These are phyloP conservation scores for Cajanus cajan DNA, from an alignment of 306 rosid species.

Conservation along the genomic window DNA sequence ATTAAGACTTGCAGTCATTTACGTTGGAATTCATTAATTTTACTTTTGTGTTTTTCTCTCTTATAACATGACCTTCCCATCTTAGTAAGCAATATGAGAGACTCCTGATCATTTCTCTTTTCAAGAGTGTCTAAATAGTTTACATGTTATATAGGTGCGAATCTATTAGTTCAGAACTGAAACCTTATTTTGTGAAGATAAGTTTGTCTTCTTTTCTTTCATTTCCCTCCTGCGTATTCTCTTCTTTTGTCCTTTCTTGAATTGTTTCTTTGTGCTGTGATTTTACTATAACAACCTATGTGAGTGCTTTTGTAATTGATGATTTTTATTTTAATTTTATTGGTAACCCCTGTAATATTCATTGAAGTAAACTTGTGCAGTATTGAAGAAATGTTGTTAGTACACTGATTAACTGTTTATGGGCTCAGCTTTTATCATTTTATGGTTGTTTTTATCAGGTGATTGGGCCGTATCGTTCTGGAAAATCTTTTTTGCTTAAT, in stretches of 20 bases:
- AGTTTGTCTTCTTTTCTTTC: background rate
- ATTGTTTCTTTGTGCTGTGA: background rate
- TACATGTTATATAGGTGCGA: background rate
- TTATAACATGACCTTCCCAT: background rate
- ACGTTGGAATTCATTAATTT: constrained; percentile 1
- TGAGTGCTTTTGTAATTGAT: background rate
- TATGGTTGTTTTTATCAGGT: constrained; percentile 54
- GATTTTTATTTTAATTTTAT: background rate
- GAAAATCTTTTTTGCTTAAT: constrained; percentile 93
- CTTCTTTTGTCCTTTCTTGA: constrained; percentile 9
- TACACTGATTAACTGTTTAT: constrained; percentile 12
- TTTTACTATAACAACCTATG: background rate
- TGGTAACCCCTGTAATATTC: background rate
- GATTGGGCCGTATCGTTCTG: constrained; percentile 97
- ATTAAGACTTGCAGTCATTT: background rate
- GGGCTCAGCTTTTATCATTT: constrained; percentile 26
- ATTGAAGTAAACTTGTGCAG: background rate
- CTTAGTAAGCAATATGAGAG: background rate
- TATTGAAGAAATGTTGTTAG: background rate
- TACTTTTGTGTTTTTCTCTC: background rate
- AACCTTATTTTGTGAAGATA: background rate
- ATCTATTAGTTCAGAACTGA: background rate
- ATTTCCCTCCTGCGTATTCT: background rate
- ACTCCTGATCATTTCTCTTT: background rate
- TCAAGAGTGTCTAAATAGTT: background rate